Base-by-base conservation (phyloP, 306 rosid species). In the Canavalia gladiata region DNA sequence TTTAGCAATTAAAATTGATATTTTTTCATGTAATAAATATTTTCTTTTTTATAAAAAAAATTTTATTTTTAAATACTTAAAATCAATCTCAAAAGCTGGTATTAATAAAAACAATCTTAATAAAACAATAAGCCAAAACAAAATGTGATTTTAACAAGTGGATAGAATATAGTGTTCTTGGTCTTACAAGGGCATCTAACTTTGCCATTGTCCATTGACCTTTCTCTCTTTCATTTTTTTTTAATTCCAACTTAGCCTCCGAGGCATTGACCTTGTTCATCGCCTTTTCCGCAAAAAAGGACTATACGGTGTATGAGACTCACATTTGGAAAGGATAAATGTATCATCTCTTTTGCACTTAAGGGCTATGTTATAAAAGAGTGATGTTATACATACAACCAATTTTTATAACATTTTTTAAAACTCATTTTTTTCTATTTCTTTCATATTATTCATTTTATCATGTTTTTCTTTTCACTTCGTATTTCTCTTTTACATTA, bases 151-250 rank as follows among this genome's bases (percentile, higher is more conserved):
- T 71, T 7, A 25, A 47, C 42, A 79, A 71, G 31, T 10, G 2
- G 45, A 9, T 69, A 46, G 8, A 37, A 58, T 11, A 41, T 13
- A 18, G 30, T 5, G 60, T 33, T 31, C 29, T 55, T 34, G 3
- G 69, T 31, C 49, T 69, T 46, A 34, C 25, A n/a, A 70, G 52
- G 68, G 41, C 46, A 10, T 18, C 25, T 41, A 74, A 8, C 37
- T 58, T 79, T 3, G 43, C 69, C 69, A 25, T 41, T 66, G 72
- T 18, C 8, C 50, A 64, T 65, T 39, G 50, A 64, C 69, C 7
- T 13, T 30, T 2, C 41, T 37, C 41, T 37, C 4, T 65, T 42
- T 66, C 42, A n/a, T 66, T 31, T 41, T 65, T 47, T 30, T 47
- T 4, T 9, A 47, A 7, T 1, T 64, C 3, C 6, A 64, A 37